Conservation (phyloP, 1,139 yeast genomes). For the Yamadazyma blattariae region DNA sequence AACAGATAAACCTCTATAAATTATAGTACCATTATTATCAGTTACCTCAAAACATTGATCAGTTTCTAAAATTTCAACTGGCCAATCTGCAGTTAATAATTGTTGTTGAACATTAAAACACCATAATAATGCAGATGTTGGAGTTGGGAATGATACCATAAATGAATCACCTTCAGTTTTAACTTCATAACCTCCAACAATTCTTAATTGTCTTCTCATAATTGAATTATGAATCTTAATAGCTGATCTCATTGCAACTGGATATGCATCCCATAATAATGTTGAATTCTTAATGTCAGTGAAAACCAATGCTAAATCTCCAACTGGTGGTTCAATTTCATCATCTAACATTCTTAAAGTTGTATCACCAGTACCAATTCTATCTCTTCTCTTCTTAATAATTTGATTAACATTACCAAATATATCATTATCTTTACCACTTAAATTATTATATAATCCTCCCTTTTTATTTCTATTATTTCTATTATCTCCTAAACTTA, state of each 20-base stretch:
- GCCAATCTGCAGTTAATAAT: constrained; percentile 87
- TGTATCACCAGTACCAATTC: constrained; percentile 78
- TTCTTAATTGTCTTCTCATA: constrained; percentile 90
- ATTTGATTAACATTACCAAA: constrained; percentile 28
- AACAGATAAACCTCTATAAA: constrained; percentile 87
- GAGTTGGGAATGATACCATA: constrained; percentile 97
- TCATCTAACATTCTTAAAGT: constrained; percentile 80
- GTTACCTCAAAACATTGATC: constrained; percentile 81
- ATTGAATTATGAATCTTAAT: constrained; percentile 89
- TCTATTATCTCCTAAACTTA: constrained; percentile 55
- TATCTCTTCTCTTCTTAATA: constrained; percentile 52
- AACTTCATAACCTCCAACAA: constrained; percentile 96
- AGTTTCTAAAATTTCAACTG: constrained; percentile 82
- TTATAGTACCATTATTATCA: constrained; percentile 59
- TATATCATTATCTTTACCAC: constrained; percentile 41
- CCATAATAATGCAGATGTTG: constrained; percentile 89
- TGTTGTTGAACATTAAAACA: constrained; percentile 91
- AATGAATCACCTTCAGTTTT: constrained; percentile 99
- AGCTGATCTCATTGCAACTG: constrained; percentile 95
- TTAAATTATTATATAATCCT: constrained; percentile 37
- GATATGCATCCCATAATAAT: constrained; percentile 86
- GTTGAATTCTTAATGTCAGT: constrained; percentile 97
- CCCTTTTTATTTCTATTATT: constrained; percentile 26
- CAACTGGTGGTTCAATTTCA: constrained; percentile 93
- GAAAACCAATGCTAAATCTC: constrained; percentile 91